Conservation (phyloP, 2,329 filamentous ascomycete species). For the Tolypocladium ophioglossoides region DNA sequence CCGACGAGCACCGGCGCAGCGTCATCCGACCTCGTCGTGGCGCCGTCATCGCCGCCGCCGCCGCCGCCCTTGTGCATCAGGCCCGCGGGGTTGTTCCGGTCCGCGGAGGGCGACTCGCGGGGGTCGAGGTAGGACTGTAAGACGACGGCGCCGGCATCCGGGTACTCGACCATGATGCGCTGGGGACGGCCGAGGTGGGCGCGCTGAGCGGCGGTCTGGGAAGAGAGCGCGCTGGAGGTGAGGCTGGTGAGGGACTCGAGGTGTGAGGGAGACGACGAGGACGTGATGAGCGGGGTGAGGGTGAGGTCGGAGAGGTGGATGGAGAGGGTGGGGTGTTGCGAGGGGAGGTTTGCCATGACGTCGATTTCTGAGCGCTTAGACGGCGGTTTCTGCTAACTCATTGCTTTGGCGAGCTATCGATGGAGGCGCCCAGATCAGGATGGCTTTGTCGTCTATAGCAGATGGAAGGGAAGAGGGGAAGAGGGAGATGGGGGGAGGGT, state of each 20-base stretch:
- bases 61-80: slow-evolving; percentile 4
- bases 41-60: slow-evolving; percentile 7
- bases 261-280: slow-evolving; percentile 31
- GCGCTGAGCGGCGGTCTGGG: slow-evolving; percentile 40
- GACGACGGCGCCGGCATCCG: slow-evolving; percentile 28
- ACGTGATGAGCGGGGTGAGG: slow-evolving; percentile 47
- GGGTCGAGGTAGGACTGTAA: slow-evolving; percentile 37
- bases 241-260: slow-evolving; percentile 41
- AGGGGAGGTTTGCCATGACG: slow-evolving; percentile 29
- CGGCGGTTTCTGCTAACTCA: not conserved
- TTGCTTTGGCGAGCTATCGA: not conserved
- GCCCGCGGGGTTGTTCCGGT: slow-evolving; percentile 3
- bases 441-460: not conserved
- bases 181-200: slow-evolving; percentile 42
- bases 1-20: slow-evolving; percentile 42
- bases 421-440: not conserved
- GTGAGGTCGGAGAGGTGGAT: slow-evolving; percentile 47
- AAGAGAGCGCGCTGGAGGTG: slow-evolving; percentile 40
- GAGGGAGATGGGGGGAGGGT: not conserved
- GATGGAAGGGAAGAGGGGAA: not conserved
- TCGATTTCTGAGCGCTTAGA: not conserved
- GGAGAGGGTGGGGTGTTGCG: slow-evolving; percentile 39
- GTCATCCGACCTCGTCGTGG: slow-evolving; percentile 14
- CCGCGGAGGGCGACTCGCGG: slow-evolving; percentile 10
- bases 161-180: slow-evolving; percentile 49